Conservation (phyloP, 1,284 basidiomycete genomes). For the Heterobasidion occidentale region DNA sequence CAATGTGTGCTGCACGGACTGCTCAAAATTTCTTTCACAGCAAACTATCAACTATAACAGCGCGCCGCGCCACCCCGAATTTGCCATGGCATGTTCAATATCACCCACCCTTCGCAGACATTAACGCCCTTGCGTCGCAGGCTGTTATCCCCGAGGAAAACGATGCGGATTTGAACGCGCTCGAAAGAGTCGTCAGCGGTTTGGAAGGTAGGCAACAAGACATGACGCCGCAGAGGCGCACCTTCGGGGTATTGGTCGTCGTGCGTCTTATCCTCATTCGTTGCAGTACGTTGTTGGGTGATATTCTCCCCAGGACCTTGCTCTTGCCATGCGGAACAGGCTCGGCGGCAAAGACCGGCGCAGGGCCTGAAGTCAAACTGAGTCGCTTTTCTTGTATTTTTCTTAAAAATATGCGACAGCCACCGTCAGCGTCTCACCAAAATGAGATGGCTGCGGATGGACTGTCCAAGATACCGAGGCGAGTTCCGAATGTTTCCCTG, state of each 20-base stretch:
- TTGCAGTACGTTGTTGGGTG: background rate
- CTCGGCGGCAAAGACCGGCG: background rate
- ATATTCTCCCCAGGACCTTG: constrained; percentile 2
- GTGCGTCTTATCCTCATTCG: constrained; percentile 3
- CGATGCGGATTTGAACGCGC: constrained; percentile 2
- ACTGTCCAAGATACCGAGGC: background rate
- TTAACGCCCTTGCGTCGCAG: background rate
- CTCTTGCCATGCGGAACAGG: constrained; percentile 6
- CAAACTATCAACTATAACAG: constrained; percentile 1
- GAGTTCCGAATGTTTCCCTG: background rate
- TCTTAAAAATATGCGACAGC: no score
- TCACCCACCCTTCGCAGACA: no score
- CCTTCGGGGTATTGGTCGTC: constrained; percentile 2
- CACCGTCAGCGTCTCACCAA: no score
- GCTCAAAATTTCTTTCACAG: background rate
- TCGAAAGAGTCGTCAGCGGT: constrained; percentile 6
- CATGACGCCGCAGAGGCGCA: background rate
- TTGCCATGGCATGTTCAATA: background rate
- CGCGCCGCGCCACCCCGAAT: background rate
- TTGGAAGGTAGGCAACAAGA: constrained; percentile 2
- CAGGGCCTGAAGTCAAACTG: background rate
- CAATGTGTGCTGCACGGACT: background rate
- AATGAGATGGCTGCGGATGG: background rate
- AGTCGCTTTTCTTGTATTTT: no score
- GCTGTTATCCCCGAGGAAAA: background rate